Evolutionary conservation across 805 yeast species (phyloP), one percentile per base, ranked within the genome.

Genomic region (Ogataea naganishii): DNA sequence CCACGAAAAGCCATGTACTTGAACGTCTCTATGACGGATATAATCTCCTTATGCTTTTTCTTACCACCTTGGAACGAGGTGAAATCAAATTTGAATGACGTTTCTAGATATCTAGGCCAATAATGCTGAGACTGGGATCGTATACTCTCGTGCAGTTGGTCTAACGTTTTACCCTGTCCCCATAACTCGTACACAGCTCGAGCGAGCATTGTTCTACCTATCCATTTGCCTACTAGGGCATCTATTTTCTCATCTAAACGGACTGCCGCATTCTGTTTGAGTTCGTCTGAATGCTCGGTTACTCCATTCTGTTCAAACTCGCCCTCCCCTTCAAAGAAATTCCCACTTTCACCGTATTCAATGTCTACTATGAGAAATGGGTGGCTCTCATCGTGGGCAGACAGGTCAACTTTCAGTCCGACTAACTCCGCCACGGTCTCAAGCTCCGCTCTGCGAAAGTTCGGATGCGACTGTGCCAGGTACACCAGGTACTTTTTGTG

Each of bases 171-270:
- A 1, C 92, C 96, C 29, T 64, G 54, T 0, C 95, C 95, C 84
- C 92, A 86, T 4, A 82, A 54, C 44, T 88, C 95, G 49, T 84
- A 92, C 19, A 89, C 74, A 0, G 83, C 83, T 34, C 76, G 69
- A 4, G 80, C 64, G 23, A 89, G 56, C 11, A 89, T 66, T 2
- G 94, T 72, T 37, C 96, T 59, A 24, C 62, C 58, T 13, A 86
- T 62, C 50, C 84, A 65, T 28, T 66, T 60, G 6, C 45, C 44
- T 0, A 97, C 98, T 23, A 72, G 70, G 9, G 69, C 66, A 41
- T 81, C 95, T 43, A n/a, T n/a, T n/a, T n/a, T n/a, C n/a, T n/a
- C n/a, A n/a, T n/a, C n/a, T n/a, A n/a, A n/a, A n/a, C n/a, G n/a
- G n/a, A n/a, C n/a, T n/a, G n/a, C n/a, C n/a, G n/a, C n/a, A n/a